Evolutionary conservation across 139 green algal genomes (phyloP).

Genomic region (Chlamydomonas sphaeroides): DNA sequence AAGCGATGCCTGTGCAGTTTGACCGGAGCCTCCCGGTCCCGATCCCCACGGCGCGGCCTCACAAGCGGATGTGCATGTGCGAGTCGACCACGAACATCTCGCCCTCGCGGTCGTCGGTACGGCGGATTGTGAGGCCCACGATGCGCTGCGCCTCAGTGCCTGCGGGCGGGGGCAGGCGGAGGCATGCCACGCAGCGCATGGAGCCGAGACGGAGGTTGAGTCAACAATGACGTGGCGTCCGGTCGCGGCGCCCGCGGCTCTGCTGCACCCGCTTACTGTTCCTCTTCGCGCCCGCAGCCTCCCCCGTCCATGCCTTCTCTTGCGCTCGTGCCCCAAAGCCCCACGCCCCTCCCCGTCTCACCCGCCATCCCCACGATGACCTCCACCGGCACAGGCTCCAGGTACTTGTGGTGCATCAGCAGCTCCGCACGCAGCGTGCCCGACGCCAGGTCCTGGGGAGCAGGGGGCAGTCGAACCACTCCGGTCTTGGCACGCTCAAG

Average conservation of each 20-base stretch:
- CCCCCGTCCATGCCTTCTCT: too few species aligned
- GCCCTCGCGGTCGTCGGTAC: constrained; percentile 28
- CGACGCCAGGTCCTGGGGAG: background rate
- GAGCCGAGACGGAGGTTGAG: too few species aligned
- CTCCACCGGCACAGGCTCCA: constrained; percentile 12
- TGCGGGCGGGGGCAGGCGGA: background rate
- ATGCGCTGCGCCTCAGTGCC: constrained; percentile 49
- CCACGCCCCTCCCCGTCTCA: background rate
- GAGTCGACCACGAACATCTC: constrained; percentile 47
- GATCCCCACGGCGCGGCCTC: too few species aligned
- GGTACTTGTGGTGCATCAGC: background rate
- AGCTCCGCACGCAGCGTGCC: background rate
- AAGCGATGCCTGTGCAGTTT: constrained; percentile 6
- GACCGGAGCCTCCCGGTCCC: constrained; percentile 33
- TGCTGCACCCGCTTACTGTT: background rate
- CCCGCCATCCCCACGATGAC: constrained; percentile 1
- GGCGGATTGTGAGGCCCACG: constrained; percentile 21
- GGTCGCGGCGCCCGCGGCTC: background rate
- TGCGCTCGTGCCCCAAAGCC: background rate
- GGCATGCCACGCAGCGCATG: too few species aligned
- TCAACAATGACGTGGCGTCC: too few species aligned
- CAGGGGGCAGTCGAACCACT: too few species aligned
- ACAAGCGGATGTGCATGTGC: constrained; percentile 42
- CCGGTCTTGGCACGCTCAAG: too few species aligned
- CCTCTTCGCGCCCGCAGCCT: background rate